phyloP scores from a whole-genome alignment of 23 red algal species.

The Gracilariopsis chorda region DNA sequence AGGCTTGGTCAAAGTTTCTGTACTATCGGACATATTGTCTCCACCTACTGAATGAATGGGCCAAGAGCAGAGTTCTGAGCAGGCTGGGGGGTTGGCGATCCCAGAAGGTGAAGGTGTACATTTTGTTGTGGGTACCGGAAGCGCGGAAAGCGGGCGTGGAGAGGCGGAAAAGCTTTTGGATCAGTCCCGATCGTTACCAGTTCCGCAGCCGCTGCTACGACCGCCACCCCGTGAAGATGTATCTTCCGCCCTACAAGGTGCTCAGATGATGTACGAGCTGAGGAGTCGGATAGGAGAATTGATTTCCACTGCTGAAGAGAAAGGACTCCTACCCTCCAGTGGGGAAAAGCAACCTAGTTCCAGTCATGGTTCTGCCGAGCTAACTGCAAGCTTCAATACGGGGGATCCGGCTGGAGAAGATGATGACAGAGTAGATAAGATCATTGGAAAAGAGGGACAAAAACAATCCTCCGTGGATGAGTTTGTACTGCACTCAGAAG shows the following conservation, averaged over 20 bases:
- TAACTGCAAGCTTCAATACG: background rate
- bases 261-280: conserved; percentile 61
- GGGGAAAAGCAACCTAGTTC: background rate
- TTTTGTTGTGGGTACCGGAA: background rate
- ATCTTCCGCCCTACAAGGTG: conserved; percentile 46
- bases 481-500: background rate
- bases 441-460: background rate
- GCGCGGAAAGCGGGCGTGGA: background rate
- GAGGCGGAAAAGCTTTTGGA: conserved; percentile 38
- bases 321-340: background rate
- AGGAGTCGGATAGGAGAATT: background rate
- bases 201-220: conserved; percentile 49
- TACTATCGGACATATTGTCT: too few species aligned
- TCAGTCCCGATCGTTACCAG: background rate
- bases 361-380: background rate
- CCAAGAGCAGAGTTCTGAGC: conserved; percentile 55
- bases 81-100: background rate
- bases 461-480: background rate
- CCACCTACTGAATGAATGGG: conserved; percentile 62
- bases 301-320: background rate
- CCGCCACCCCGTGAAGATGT: conserved; percentile 24
- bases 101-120: conserved; percentile 15
- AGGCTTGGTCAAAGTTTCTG: too few species aligned
- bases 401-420: background rate
- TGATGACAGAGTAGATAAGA: background rate